Evolutionary conservation across 768 basidiomycete species (phyloP), one percentile per base, ranked within the genome.

Genomic region (Strobilomyces confusus): DNA sequence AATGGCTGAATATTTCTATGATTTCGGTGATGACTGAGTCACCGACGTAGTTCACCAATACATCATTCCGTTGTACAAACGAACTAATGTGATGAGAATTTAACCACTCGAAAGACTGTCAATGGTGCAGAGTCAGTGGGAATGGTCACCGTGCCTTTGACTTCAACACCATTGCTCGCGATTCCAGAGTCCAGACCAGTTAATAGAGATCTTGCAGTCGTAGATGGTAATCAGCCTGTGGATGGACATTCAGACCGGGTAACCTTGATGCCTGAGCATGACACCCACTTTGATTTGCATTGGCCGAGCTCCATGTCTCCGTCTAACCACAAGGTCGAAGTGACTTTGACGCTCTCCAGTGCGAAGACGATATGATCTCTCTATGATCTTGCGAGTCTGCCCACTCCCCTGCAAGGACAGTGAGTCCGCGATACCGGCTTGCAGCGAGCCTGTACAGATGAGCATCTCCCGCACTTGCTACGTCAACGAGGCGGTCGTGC

Each of bases 291-390:
- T 54, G 92, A 93, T 73, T 98, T 98, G 61, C 95, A 79, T 75
- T 93, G 91, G 38, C 95, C 95, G 12, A 98, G 79, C 66, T 95
- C 93, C 33, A 89, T 83, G 68, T 98, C 95, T 20, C 95, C 95
- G 23, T 92, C 89, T 25, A 93, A 83, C 48, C 86, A 83, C 19
- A 76, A 81, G 15, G 95, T 87, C 38, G 79, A 75, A 26, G 81
- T 78, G 50, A 94, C 75, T 22, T 71, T 77, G 43, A 89, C 83
- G 52, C 75, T 77, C 62, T 76, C 78, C 40, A 74, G 75, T 25
- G 76, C 76, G 48, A n/a, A n/a, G n/a, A n/a, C n/a, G n/a, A n/a
- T n/a, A n/a, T n/a, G n/a, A n/a, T n/a, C n/a, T n/a, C n/a, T n/a
- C n/a, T n/a, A n/a, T n/a, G n/a, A n/a, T n/a, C n/a, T n/a, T n/a